These are phyloP conservation scores for Pythium plurisporium DNA, from an alignment of 352 stramenopile species.

Conservation along the genomic window DNA sequence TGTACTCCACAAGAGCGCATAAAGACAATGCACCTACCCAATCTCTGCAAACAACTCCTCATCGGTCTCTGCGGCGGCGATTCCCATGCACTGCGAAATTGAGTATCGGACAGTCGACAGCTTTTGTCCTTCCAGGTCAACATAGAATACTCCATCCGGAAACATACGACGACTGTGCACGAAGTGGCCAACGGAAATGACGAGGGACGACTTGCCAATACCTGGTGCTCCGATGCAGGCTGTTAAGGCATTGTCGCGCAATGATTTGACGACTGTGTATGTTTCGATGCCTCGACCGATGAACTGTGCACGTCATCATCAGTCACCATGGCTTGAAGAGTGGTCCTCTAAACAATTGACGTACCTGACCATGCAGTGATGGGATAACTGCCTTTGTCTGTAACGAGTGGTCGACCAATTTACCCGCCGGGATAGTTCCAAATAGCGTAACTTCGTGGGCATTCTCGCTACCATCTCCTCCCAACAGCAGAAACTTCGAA, in stretches of 20 bases:
- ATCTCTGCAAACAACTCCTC: constrained; percentile 78
- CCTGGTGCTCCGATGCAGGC: constrained; percentile 66
- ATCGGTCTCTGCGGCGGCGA: constrained; percentile 65
- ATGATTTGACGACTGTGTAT: constrained; percentile 72
- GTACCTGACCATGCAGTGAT: constrained; percentile 68
- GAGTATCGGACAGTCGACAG: constrained; percentile 74
- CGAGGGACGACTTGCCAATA: constrained; percentile 79
- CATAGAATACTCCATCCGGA: constrained; percentile 77
- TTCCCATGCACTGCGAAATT: constrained; percentile 74
- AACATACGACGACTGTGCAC: constrained; percentile 75
- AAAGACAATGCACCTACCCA: too few species aligned
- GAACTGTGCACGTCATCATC: constrained; percentile 31
- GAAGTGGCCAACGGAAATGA: constrained; percentile 80
- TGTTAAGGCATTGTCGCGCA: constrained; percentile 71
- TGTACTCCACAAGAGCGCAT: too few species aligned
- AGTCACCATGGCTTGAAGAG: not conserved
- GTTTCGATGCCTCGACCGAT: constrained; percentile 76
- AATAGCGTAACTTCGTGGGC: constrained; percentile 74
- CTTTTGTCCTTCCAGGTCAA: constrained; percentile 80
- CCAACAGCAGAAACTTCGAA: constrained; percentile 77
- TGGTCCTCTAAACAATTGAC: not conserved
- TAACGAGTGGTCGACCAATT: constrained; percentile 57
- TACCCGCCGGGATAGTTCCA: constrained; percentile 51
- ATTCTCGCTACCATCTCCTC: constrained; percentile 24
- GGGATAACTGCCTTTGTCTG: constrained; percentile 70